Evolutionary conservation across 352 stramenopile genomes (phyloP).

Genomic region (Phytopythium delawarense): DNA sequence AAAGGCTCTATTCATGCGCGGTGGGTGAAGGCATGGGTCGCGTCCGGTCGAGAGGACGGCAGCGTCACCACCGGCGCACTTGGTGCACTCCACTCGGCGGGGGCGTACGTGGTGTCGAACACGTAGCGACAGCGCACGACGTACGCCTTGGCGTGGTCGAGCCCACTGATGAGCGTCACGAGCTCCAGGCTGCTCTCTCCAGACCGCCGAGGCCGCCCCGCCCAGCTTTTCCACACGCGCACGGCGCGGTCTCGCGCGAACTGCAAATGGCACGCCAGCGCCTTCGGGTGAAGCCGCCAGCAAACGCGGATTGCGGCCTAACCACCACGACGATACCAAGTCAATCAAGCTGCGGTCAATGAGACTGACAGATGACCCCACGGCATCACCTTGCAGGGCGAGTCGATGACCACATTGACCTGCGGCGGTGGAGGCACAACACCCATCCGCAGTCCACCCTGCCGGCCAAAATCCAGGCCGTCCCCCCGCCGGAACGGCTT

Average conservation of each 20-base stretch:
- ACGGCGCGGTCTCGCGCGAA: constrained; percentile 70
- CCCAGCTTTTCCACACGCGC: constrained; percentile 81
- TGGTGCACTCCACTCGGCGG: constrained; percentile 56
- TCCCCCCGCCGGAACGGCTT: constrained; percentile 67
- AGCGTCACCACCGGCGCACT: constrained; percentile 44
- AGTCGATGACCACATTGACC: constrained; percentile 44
- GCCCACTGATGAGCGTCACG: constrained; percentile 55
- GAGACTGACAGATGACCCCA: not conserved
- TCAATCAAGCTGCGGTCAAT: not conserved
- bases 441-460: constrained; percentile 35
- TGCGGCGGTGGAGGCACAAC: constrained; percentile 42
- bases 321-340: not conserved
- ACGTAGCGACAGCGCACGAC: constrained; percentile 70
- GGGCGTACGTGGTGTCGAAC: constrained; percentile 37
- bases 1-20: constrained; percentile 8
- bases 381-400: constrained; percentile 48
- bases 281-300: constrained; percentile 51
- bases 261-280: constrained; percentile 58
- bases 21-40: constrained; percentile 13
- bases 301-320: constrained; percentile 60
- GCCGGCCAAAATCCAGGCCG: constrained; percentile 35
- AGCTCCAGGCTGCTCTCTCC: constrained; percentile 50
- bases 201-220: constrained; percentile 35
- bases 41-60: constrained; percentile 25
- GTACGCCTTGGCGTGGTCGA: constrained; percentile 74